Evolutionary conservation across 306 rosid species (phyloP), one percentile per base, ranked within the genome.

Genomic region (Astragalus membranaceus): DNA sequence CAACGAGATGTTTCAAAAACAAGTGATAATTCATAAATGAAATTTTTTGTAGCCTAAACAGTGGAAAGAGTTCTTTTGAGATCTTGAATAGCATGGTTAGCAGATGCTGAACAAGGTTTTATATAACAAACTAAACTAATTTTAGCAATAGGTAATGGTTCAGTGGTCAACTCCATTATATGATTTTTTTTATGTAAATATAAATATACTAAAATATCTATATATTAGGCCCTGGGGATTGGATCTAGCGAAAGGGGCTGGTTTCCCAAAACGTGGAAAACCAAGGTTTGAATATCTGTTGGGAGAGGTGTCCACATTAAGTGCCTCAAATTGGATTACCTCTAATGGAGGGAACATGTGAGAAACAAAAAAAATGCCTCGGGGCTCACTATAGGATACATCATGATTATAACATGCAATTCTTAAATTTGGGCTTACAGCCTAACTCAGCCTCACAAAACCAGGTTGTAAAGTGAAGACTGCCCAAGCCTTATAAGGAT

Each of bases 91-190:
- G 44, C 32, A 77, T 6, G 2, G 20, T 43, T 11, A 52, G 64
- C 52, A 70, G 35, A 77, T 32, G 14, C 12, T 64, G 32, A 11
- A 16, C 36, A 44, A 44, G 14, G 37, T 55, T 74, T 26, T n/a
- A 56, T 36, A 53, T 6, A 68, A 33, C 48, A 67, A 48, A 30
- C 58, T 37, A 16, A 60, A 67, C 61, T 16, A 46, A 35, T 46
- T 36, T 41, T 20, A 43, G 20, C 51, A 70, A 65, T 46, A 35
- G 32, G 20, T 55, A 39, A 75, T 67, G 44, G 52, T 42, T 16
- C 63, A 52, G 52, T 33, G 52, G 23, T 44, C 67, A 53, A 72
- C 49, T 65, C 41, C 65, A 44, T 48, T 52, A 50, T 62, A 43
- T 12, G 47, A n/a, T 1, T 23, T 37, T 75, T 33, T 57, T 2